phyloP scores from a whole-genome alignment of 192 early-diverging fungal genomes.

The Coemansia sp. region DNA sequence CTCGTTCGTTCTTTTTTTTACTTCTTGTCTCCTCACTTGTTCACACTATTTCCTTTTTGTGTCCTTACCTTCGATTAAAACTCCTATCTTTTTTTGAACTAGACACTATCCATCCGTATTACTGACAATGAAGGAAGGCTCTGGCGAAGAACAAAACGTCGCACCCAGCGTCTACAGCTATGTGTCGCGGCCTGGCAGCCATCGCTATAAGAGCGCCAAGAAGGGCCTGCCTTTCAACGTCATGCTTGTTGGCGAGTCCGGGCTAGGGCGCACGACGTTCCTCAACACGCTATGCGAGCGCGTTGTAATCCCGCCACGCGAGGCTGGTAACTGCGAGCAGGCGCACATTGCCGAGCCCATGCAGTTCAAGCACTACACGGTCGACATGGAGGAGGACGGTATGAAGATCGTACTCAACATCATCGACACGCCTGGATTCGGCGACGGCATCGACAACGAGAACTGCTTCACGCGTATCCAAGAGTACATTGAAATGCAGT shows the following conservation, averaged over 20 bases:
- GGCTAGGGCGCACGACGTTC: conserved; percentile 98
- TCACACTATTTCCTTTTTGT: neutral
- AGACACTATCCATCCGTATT: neutral
- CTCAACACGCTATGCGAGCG: conserved; percentile 97
- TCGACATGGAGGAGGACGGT: conserved; percentile 98
- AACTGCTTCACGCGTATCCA: conserved; percentile 90
- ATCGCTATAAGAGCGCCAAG: conserved; percentile 91
- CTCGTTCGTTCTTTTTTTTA: neutral
- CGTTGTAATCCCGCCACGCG: conserved; percentile 68
- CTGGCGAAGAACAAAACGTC: conserved; percentile 59
- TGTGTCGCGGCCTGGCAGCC: conserved; percentile 57
- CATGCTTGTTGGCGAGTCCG: conserved; percentile 94
- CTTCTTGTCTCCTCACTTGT: neutral
- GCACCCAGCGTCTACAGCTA: conserved; percentile 57
- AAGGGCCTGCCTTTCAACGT: conserved; percentile 97
- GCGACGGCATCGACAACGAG: conserved; percentile 96
- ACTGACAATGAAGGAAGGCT: conserved; percentile 40
- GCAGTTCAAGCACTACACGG: conserved; percentile 84
- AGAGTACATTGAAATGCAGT: conserved; percentile 91
- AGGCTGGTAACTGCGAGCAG: conserved; percentile 67
- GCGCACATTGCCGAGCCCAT: conserved; percentile 89
- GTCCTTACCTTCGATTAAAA: neutral
- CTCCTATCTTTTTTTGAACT: neutral
- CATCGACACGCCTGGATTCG: conserved; percentile 99
- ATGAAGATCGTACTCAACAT: conserved; percentile 96